These are phyloP conservation scores for Aspergillus kassunensis DNA, from an alignment of 495 filamentous ascomycete genomes.

Conservation along the genomic window DNA sequence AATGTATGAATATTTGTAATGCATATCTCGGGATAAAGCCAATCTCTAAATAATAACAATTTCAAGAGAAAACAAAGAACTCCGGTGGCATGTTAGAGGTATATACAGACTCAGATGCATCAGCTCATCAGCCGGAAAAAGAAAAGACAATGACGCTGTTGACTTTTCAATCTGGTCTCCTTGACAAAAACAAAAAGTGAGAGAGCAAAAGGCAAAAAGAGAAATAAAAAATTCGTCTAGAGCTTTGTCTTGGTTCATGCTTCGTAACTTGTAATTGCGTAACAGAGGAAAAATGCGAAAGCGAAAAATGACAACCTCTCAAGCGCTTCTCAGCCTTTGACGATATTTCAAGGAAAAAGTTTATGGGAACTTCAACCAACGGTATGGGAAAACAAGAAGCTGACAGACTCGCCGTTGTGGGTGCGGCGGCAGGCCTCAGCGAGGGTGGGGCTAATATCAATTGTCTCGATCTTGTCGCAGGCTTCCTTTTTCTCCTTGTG, in stretches of 20 bases:
- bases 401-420: slow-evolving; percentile 92
- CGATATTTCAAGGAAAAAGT: too few relatives aligned
- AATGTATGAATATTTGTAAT: not conserved
- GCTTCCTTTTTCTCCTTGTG: slow-evolving; percentile 68
- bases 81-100: slow-evolving; percentile 2
- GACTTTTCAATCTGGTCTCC: slow-evolving; percentile 5
- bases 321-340: not conserved
- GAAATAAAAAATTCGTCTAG: not conserved
- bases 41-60: not conserved
- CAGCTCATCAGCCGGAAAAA: not conserved
- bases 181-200: not conserved
- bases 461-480: slow-evolving; percentile 79
- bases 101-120: slow-evolving; percentile 4
- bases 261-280: slow-evolving; percentile 4
- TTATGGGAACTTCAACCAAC: slow-evolving; percentile 32
- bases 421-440: slow-evolving; percentile 71
- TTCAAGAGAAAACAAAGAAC: slow-evolving; percentile 2
- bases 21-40: too few relatives aligned
- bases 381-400: slow-evolving; percentile 91
- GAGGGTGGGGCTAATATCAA: slow-evolving; percentile 88
- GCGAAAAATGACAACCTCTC: not conserved
- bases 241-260: slow-evolving; percentile 6
- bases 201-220: too few relatives aligned
- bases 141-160: slow-evolving; percentile 5
- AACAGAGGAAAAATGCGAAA: not conserved